Evolutionary conservation across 345 rosid genomes (phyloP).

Genomic region (Eucalyptus marginata): DNA sequence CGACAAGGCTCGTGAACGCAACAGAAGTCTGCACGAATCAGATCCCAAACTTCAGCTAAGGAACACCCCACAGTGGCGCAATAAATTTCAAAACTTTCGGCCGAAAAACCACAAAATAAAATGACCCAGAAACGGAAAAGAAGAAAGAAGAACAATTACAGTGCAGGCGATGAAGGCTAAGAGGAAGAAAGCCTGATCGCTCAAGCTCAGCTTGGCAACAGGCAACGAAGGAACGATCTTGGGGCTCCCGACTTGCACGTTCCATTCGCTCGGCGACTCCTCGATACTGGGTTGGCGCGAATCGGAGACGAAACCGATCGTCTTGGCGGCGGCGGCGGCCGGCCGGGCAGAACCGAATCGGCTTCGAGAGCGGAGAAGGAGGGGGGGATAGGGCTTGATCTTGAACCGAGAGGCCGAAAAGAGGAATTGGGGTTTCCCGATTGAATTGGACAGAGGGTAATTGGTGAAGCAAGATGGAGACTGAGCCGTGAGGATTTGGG

Average conservation of each 20-base stretch:
- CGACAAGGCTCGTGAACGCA: constrained; percentile 68
- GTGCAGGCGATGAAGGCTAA: constrained; percentile 73
- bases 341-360: neutral
- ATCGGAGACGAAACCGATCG: neutral
- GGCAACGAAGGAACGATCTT: constrained; percentile 22
- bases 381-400: constrained; percentile 3
- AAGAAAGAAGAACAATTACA: constrained; percentile 16
- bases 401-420: neutral
- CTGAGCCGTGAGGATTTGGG: neutral
- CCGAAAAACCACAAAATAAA: neutral
- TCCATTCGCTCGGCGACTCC: constrained; percentile 22
- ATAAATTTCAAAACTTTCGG: neutral
- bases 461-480: neutral
- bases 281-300: constrained; percentile 6
- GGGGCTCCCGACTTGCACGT: constrained; percentile 36
- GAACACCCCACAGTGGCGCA: neutral
- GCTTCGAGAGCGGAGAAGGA: constrained; percentile 15
- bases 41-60: neutral
- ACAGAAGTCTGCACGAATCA: constrained; percentile 55
- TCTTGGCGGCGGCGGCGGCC: neutral
- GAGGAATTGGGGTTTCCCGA: constrained; percentile 1
- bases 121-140: neutral
- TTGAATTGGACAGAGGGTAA: neutral
- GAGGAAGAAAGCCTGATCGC: constrained; percentile 71
- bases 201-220: constrained; percentile 32